Base-by-base conservation (phyloP, 805 yeast species). In the Sugiyamaella floridensis region DNA sequence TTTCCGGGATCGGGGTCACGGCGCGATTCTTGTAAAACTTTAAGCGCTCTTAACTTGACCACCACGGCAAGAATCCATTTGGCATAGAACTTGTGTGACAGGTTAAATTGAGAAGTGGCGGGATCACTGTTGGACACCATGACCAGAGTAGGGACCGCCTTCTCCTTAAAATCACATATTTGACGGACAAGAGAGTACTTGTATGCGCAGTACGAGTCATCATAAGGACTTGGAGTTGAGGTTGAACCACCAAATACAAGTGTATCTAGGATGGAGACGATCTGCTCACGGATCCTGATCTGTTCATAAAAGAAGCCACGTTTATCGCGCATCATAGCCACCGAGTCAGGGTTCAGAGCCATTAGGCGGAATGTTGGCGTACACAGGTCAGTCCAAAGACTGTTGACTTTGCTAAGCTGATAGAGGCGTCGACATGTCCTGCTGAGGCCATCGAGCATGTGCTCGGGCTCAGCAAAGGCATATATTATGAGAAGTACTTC, bases 321-420 rank as follows among this genome's bases (percentile, higher is more conserved):
- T 22, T 22, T 22, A 22, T 22, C 26, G 26, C 26, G 37, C 40
- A 45, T 6, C 22, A 10, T 22, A 6, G 40, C n/a, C 37, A 8
- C 9, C 2, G 22, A 45, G 16, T 45, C 47, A 26, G 34, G 14
- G 29, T 45, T 37, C 16, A 15, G 14, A 3, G 29, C 47, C 16
- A 15, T 26, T 20, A 12, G n/a, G 22, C 47, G 40, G 40, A 29
- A 32, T 5, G 29, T 14, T 5, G 41, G 41, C 40, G 40, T 28
- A 51, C 18, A 49, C 20, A 26, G 53, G 4, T 16, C 43, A 6
- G 40, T 47, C 67, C 67, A 63, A 7, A 62, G 54, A 41, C 18
- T 45, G 14, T 50, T 52, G 19, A 60, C 62, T 40, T 49, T 32
- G 45, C 62, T 56, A 45, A 63, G 50, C 18, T 16, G 53, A 1